phyloP scores from a whole-genome alignment of 176 grass and related monocot genomes.

The Microstegium vimineum region DNA sequence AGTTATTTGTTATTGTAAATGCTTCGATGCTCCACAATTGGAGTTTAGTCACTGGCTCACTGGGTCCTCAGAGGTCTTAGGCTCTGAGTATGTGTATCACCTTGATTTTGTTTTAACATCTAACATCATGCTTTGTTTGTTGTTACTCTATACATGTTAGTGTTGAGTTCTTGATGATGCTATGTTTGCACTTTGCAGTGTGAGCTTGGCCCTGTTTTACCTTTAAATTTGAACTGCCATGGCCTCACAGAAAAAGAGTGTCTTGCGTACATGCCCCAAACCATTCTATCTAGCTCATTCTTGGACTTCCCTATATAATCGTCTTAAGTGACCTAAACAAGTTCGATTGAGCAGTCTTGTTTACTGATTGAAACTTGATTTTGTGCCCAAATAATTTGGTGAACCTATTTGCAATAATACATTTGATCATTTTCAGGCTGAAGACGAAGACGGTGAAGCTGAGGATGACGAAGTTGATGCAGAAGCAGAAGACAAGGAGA shows the following conservation, averaged over 20 bases:
- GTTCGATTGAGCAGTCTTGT: background rate
- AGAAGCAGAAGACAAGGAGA: background rate
- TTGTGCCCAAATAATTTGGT: background rate
- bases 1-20: background rate
- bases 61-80: background rate
- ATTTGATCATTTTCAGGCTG: slow-evolving; percentile 18
- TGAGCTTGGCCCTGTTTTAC: background rate
- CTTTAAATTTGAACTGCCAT: background rate
- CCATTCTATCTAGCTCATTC: too few species aligned
- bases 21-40: background rate
- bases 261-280: too few species aligned
- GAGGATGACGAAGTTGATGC: slow-evolving; percentile 28
- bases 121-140: background rate
- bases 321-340: background rate
- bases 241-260: too few species aligned
- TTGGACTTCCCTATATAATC: background rate
- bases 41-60: too few species aligned
- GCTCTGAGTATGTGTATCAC: too few species aligned
- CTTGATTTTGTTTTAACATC: background rate
- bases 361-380: background rate
- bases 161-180: background rate
- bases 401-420: background rate
- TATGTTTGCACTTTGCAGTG: background rate
- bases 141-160: background rate
- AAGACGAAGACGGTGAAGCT: slow-evolving; percentile 25